Evolutionary conservation across 345 rosid genomes (phyloP).

Genomic region (Geranium brycei): DNA sequence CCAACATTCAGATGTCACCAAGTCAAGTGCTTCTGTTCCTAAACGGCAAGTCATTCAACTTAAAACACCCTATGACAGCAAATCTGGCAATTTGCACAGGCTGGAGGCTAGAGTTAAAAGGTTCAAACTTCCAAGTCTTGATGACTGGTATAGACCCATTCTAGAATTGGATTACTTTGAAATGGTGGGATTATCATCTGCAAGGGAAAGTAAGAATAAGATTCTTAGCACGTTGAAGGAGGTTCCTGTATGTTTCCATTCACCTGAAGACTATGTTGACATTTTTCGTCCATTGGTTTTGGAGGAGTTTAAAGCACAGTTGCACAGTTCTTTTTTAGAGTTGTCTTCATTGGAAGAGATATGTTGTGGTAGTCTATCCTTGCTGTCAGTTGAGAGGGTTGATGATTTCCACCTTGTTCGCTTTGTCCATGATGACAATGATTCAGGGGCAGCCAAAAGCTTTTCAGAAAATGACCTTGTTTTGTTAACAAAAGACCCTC

Average conservation of each 20-base stretch:
- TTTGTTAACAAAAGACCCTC: constrained; percentile 75
- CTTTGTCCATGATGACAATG: constrained; percentile 66
- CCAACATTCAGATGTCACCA: constrained; percentile 26
- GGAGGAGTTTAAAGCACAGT: constrained; percentile 96
- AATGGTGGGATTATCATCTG: constrained; percentile 45
- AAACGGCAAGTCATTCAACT: constrained; percentile 92
- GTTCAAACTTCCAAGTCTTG: constrained; percentile 78
- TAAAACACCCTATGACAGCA: constrained; percentile 46
- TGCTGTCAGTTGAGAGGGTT: constrained; percentile 82
- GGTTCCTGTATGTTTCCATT: constrained; percentile 71
- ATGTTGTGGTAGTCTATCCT: constrained; percentile 63
- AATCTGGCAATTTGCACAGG: constrained; percentile 37
- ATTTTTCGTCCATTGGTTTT: constrained; percentile 82
- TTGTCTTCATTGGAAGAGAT: constrained; percentile 76
- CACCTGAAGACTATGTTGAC: constrained; percentile 70
- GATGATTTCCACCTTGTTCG: constrained; percentile 93
- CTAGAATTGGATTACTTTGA: constrained; percentile 76
- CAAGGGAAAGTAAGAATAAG: constrained; percentile 29
- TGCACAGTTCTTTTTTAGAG: constrained; percentile 65
- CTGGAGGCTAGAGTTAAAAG: constrained; percentile 50
- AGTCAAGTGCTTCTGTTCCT: constrained; percentile 41
- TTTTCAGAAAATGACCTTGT: constrained; percentile 82
- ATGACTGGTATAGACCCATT: constrained; percentile 88
- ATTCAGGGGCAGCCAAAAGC: constrained; percentile 43
- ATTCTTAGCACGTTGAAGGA: constrained; percentile 44